Evolutionary conservation across 495 filamentous ascomycete genomes (phyloP).

Genomic region (Tuber umbilicatum): DNA sequence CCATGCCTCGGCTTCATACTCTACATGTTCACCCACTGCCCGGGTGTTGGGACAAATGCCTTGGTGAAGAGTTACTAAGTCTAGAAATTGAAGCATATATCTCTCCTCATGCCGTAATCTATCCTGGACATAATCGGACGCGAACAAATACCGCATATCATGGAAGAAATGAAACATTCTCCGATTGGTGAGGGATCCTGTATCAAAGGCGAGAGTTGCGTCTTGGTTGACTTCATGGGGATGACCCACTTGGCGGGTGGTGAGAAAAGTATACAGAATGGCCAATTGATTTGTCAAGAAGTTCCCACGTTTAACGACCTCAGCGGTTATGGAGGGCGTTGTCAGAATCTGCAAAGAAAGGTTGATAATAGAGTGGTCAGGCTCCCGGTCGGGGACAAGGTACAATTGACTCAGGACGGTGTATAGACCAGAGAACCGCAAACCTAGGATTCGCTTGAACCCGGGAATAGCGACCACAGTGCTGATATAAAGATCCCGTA

Average conservation of each 20-base stretch:
- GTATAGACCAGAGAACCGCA: slow-evolving; percentile 89
- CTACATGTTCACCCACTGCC: slow-evolving; percentile 88
- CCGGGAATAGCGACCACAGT: slow-evolving; percentile 90
- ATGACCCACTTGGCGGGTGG: slow-evolving; percentile 88
- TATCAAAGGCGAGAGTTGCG: slow-evolving; percentile 83
- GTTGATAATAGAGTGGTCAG: slow-evolving; percentile 97
- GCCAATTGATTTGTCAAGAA: slow-evolving; percentile 91
- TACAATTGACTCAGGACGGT: slow-evolving; percentile 90
- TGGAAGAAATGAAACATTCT: slow-evolving; percentile 96
- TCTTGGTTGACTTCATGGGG: slow-evolving; percentile 76
- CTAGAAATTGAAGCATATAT: slow-evolving; percentile 88
- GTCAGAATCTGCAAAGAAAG: slow-evolving; percentile 93
- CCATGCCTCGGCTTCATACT: slow-evolving; percentile 97
- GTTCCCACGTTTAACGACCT: slow-evolving; percentile 91
- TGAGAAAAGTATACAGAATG: slow-evolving; percentile 94
- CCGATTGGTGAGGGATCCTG: slow-evolving; percentile 85
- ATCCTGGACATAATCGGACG: slow-evolving; percentile 76
- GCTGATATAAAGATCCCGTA: slow-evolving; percentile 90
- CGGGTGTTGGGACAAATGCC: slow-evolving; percentile 92
- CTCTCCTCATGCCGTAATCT: slow-evolving; percentile 72
- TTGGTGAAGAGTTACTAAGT: slow-evolving; percentile 90
- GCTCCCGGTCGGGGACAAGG: slow-evolving; percentile 90
- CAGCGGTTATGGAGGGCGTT: slow-evolving; percentile 88
- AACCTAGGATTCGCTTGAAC: slow-evolving; percentile 91
- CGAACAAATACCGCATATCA: slow-evolving; percentile 82